Base-by-base conservation (phyloP, 1,284 basidiomycete species). In the Leccinum angustisporum region DNA sequence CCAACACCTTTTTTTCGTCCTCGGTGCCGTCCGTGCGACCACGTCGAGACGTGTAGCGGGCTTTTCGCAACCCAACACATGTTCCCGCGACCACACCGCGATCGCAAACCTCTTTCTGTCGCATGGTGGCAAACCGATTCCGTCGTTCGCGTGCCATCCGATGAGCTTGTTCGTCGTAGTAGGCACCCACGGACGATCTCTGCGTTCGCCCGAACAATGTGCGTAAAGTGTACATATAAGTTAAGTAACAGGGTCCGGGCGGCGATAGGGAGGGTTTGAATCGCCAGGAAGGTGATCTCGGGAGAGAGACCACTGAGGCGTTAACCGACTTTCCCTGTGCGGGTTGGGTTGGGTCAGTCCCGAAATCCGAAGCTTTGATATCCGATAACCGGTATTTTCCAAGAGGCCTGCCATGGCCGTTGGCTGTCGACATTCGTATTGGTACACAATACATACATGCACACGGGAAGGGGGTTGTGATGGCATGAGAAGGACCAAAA, bases 1-100 rank as follows among this genome's bases (percentile, higher is more conserved):
- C 54, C 14, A 53, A 31, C 31, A 31, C 40, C 36, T 40, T 40
- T 27, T 34, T 54, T 53, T 62, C 50, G 53, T 58, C 40, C 66
- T 57, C 65, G 56, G 66, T 51, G 34, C 60, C 54, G 64, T 11
- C 48, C 34, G 31, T 33, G 31, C 46, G 30, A 63, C 33, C 9
- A 8, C 34, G 38, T 62, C 56, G 58, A 66, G 56, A 57, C 56
- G 40, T 53, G 48, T 43, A 55, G 51, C 66, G 67, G 70, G 54
- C 59, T 58, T 65, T 61, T 68, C 51, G 54, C 50, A 33, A 58
- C 4, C 27, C 16, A 16, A 63, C 58, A 56, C 61, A 54, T 50
- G 67, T 70, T 67, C 63, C 67, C 54, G 72, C 73, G 72, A 74
- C 69, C 52, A 54, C 38, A 63, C 61, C 71, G 71, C 71, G 70